Evolutionary conservation across 1,284 basidiomycete genomes (phyloP).

Genomic region (Rhodotorula sp.): DNA sequence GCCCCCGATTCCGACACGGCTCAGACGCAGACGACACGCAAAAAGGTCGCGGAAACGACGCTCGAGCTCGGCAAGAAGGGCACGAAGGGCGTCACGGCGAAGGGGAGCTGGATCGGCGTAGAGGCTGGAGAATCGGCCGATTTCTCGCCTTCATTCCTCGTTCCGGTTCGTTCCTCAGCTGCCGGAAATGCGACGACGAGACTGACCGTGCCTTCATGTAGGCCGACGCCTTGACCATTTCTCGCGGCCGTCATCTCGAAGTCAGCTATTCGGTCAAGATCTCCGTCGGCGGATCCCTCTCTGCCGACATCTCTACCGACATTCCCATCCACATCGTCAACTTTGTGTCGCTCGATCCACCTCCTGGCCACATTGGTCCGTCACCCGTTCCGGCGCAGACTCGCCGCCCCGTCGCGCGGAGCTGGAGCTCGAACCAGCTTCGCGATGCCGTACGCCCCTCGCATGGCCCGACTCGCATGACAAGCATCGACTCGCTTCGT

Average conservation of each 20-base stretch:
- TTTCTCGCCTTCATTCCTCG: conserved; percentile 64
- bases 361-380: conserved; percentile 53
- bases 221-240: conserved; percentile 72
- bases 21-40: conserved; percentile 62
- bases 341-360: conserved; percentile 77
- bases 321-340: conserved; percentile 74
- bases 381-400: conserved; percentile 18
- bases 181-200: too few species aligned
- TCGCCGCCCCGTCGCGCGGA: conserved; percentile 15
- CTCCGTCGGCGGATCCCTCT: conserved; percentile 66
- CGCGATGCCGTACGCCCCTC: background rate
- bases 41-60: conserved; percentile 65
- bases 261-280: conserved; percentile 76
- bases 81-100: conserved; percentile 71
- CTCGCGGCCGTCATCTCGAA: conserved; percentile 74
- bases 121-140: conserved; percentile 63
- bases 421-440: conserved; percentile 29
- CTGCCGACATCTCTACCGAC: conserved; percentile 65
- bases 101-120: conserved; percentile 85
- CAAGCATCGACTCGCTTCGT: conserved; percentile 33
- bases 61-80: conserved; percentile 68
- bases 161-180: conserved; percentile 66
- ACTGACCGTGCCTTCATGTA: conserved; percentile 47
- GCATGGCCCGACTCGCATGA: conserved; percentile 16
- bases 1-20: background rate